Evolutionary conservation across 805 yeast species (phyloP).

Genomic region (Lipomyces kockii): DNA sequence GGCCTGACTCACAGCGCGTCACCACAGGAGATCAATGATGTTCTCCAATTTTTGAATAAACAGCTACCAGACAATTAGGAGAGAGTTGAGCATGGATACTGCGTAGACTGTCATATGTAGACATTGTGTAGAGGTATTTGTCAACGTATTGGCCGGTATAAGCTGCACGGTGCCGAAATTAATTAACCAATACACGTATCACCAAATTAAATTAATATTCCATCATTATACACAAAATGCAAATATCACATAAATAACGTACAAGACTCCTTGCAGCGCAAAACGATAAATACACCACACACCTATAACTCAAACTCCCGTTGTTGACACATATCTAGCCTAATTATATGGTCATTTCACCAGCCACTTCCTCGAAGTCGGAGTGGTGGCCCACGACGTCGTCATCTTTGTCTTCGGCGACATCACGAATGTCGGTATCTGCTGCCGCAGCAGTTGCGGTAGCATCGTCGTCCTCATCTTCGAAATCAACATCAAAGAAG

Average conservation of each 20-base stretch:
- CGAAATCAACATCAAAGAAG: constrained; percentile 94
- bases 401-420: constrained; percentile 10
- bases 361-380: constrained; percentile 34
- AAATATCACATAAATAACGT: background rate
- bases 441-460: constrained; percentile 24
- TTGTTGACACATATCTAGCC: background rate
- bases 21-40: constrained; percentile 67
- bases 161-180: background rate
- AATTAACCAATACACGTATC: background rate
- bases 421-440: constrained; percentile 16
- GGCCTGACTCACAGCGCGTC: constrained; percentile 72
- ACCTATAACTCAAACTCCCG: background rate
- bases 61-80: constrained; percentile 36
- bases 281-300: background rate
- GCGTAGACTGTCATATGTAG: background rate
- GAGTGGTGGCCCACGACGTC: constrained; percentile 13
- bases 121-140: constrained; percentile 26
- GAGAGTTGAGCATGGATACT: background rate
- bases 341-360: constrained; percentile 34
- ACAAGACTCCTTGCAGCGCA: constrained; percentile 3
- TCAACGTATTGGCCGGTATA: background rate
- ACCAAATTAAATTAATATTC: background rate
- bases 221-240: background rate
- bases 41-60: constrained; percentile 53
- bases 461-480: constrained; percentile 78